Percentiles rank a stretch among this genome's conserved stretches.
phyloP scores from a whole-genome alignment of 345 rosid species.

The Ricinus communis region DNA sequence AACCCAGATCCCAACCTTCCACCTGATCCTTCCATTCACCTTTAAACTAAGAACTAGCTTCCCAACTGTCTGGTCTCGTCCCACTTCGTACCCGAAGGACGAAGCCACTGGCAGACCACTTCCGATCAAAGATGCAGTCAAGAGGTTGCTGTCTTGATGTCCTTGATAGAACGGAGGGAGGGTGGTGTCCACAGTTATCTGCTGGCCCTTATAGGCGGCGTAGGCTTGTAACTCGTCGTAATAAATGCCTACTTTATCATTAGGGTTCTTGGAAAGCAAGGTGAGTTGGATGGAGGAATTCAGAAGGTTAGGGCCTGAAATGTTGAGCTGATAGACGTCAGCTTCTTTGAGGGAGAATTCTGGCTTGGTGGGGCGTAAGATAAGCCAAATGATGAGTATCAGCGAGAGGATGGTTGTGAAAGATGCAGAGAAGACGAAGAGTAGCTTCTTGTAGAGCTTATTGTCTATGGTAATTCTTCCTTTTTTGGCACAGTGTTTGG shows the following conservation, averaged over 20 bases:
- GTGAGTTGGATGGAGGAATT: constrained; percentile 80
- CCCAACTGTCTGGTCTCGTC: constrained; percentile 58
- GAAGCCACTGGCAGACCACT: constrained; percentile 58
- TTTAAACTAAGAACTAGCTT: constrained; percentile 51
- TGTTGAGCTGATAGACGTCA: constrained; percentile 57
- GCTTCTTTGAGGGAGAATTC: constrained; percentile 62
- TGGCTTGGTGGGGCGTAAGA: constrained; percentile 77
- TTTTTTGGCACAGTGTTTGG: constrained; percentile 70
- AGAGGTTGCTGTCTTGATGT: constrained; percentile 53
- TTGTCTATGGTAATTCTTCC: constrained; percentile 34
- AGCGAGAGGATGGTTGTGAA: constrained; percentile 51
- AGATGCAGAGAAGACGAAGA: constrained; percentile 46
- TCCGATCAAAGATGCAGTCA: constrained; percentile 67
- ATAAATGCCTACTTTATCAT: constrained; percentile 73
- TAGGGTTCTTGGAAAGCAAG: constrained; percentile 60
- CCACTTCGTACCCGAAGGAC: constrained; percentile 60
- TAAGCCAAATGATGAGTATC: constrained; percentile 62
- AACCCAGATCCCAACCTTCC: constrained; percentile 92
- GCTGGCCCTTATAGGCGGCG: constrained; percentile 75
- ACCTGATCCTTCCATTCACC: constrained; percentile 64
- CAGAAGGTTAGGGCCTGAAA: constrained; percentile 70
- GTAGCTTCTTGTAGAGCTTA: constrained; percentile 56
- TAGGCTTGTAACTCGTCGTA: constrained; percentile 65
- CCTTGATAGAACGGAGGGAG: constrained; percentile 84
- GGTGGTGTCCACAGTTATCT: constrained; percentile 54